Evolutionary conservation across 345 rosid species (phyloP).

Genomic region (Dipteronia sinensis): DNA sequence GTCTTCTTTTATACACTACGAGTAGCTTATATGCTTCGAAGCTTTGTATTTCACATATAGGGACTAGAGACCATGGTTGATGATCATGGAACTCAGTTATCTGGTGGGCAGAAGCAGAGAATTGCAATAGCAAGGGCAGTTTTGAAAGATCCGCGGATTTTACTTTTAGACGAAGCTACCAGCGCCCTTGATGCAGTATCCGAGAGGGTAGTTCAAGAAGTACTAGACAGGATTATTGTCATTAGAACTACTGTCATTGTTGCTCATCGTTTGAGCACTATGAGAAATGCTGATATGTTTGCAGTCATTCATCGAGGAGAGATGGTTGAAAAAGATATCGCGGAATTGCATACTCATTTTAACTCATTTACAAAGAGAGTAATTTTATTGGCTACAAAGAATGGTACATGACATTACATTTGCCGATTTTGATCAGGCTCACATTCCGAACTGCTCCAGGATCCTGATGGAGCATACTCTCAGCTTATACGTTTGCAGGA

Average conservation of each 20-base stretch:
- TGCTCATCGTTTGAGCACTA: conserved; percentile 50
- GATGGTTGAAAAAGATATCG: conserved; percentile 64
- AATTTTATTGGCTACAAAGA: not conserved
- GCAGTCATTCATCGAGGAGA: conserved; percentile 45
- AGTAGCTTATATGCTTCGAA: not conserved
- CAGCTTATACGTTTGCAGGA: conserved; percentile 80
- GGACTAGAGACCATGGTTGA: conserved; percentile 91
- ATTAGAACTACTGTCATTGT: conserved; percentile 51
- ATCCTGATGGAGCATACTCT: conserved; percentile 82
- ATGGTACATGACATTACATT: not conserved
- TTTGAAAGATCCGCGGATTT: conserved; percentile 40
- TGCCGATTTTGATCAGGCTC: conserved; percentile 42
- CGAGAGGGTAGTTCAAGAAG: conserved; percentile 51
- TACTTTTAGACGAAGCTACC: conserved; percentile 43
- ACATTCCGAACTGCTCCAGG: conserved; percentile 62
- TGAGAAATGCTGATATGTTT: conserved; percentile 15
- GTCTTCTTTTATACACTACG: not conserved
- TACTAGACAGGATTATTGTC: conserved; percentile 45
- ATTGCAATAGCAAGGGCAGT: too few species aligned
- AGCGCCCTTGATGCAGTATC: conserved; percentile 35
- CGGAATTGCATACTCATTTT: not conserved
- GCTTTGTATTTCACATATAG: conserved; percentile 20
- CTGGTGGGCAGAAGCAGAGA: conserved; percentile 43
- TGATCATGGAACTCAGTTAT: conserved; percentile 88
- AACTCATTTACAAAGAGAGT: conserved; percentile 8